phyloP scores from a whole-genome alignment of 768 basidiomycete genomes.

The Lactarius sp. region DNA sequence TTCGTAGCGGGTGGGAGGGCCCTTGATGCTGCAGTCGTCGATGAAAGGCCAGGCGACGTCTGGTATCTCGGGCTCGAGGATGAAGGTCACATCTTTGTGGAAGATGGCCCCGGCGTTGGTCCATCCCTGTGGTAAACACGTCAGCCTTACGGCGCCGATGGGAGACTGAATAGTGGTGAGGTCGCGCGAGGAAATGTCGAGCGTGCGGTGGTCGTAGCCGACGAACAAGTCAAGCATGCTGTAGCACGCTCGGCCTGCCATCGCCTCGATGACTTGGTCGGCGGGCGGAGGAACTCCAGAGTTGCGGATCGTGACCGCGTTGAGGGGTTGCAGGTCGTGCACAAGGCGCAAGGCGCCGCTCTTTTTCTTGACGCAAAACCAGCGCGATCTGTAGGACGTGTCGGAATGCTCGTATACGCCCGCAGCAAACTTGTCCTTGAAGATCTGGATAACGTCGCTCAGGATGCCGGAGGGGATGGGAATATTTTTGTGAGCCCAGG shows the following conservation, averaged over 20 bases:
- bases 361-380: background rate
- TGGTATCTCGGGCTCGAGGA: slow-evolving; percentile 40
- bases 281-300: slow-evolving; percentile 22
- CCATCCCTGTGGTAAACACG: too few relatives aligned
- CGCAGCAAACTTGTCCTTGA: too few relatives aligned
- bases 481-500: slow-evolving; percentile 2
- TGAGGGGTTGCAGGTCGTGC: slow-evolving; percentile 26
- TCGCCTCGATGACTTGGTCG: too few relatives aligned
- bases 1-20: background rate
- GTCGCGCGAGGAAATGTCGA: too few relatives aligned
- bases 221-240: too few relatives aligned
- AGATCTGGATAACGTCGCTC: slow-evolving; percentile 19
- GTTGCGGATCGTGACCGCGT: slow-evolving; percentile 23
- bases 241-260: too few relatives aligned
- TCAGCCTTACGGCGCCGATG: too few relatives aligned
- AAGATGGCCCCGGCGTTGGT: too few relatives aligned
- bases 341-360: slow-evolving; percentile 23
- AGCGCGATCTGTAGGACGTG: too few relatives aligned
- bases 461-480: slow-evolving; percentile 23
- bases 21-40: background rate
- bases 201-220: too few relatives aligned
- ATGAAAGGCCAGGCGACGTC: background rate
- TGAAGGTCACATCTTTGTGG: slow-evolving; percentile 32
- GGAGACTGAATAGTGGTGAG: too few relatives aligned
- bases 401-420: too few relatives aligned